Evolutionary conservation across 768 basidiomycete species (phyloP), one percentile per base, ranked within the genome.

Genomic region (Russula foetens): DNA sequence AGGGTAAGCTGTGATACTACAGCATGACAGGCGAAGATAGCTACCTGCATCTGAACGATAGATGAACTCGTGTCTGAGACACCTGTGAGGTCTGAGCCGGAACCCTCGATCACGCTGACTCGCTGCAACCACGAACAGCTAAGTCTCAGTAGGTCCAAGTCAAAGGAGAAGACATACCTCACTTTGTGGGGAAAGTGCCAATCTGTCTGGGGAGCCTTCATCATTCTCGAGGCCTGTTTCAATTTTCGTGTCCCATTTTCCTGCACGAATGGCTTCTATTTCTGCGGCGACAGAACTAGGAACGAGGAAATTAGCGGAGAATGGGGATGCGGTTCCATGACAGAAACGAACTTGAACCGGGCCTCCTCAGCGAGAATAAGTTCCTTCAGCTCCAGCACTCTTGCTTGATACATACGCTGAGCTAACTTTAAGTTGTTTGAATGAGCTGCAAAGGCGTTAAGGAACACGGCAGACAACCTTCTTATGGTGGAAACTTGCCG

Each of bases 211-310:
- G 29, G 15, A n/a, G 29, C 59, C 47, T 33, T 58, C 53, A 58
- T 63, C 17, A 47, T 29, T 24, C 38, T 51, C 68, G 67, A 75
- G 69, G 63, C 76, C 66, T 58, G 69, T 68, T 61, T 67, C 72
- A 19, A 86, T 80, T 65, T 73, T 73, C 51, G 77, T 75, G 66
- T 88, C 86, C 81, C 84, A 83, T 54, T 73, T 71, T 1, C 90
- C 90, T 14, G 79, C 74, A 28, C 85, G 84, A 62, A 93, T 88
- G 2, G 84, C 83, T 52, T 89, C 83, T 47, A 94, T 90, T 72
- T 95, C 92, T 3, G 79, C 73, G 21, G 85, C 77, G 15, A 93
- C 76, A 35, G 72, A 73, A 71, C 91, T 92, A 61, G 46, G 7
- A 28, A 24, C 41, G 21, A 28, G n/a, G 19, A 50, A 35, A 28